phyloP scores from a whole-genome alignment of 2,329 filamentous ascomycete genomes.

The Fusarium abutilonis region DNA sequence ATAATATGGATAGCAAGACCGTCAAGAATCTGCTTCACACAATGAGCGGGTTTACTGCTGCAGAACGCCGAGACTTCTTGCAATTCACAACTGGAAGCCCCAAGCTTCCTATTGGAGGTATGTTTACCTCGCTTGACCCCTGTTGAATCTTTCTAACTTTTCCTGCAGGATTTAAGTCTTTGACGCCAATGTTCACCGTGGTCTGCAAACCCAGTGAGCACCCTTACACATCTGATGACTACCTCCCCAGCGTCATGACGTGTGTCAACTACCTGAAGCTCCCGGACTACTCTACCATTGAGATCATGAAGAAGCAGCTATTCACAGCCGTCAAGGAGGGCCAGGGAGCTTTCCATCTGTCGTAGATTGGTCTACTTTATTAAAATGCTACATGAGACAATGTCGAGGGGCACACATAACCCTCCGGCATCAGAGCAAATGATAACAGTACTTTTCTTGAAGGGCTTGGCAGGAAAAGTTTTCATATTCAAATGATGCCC shows the following conservation, averaged over 20 bases:
- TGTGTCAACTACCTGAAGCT: conserved; percentile 99
- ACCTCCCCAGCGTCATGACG: conserved; percentile 99
- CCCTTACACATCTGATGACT: conserved; percentile 93
- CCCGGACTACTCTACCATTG: conserved; percentile 87
- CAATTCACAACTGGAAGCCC: conserved; percentile 98
- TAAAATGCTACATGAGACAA: conserved; percentile 6
- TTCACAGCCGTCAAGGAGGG: conserved; percentile 91
- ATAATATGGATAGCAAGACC: conserved; percentile 97
- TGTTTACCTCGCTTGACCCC: conserved; percentile 47
- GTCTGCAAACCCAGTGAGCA: conserved; percentile 98
- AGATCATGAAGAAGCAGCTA: conserved; percentile 80
- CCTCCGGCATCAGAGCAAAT: conserved; percentile 9
- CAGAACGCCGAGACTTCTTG: conserved; percentile 89
- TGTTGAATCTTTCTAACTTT: conserved; percentile 16
- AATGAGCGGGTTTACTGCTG: conserved; percentile 84
- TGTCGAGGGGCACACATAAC: conserved; percentile 2
- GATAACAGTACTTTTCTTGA: conserved; percentile 22
- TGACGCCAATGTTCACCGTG: conserved; percentile 98
- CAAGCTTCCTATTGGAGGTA: conserved; percentile 97
- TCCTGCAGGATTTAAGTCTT: conserved; percentile 84
- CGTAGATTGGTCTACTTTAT: conserved; percentile 58
- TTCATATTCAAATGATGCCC: conserved; percentile 36
- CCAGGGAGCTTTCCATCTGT: conserved; percentile 97
- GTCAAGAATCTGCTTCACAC: conserved; percentile 92
- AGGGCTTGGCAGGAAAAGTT: conserved; percentile 32